phyloP scores from a whole-genome alignment of 2,329 filamentous ascomycete genomes.

The Fusarium luffae region DNA sequence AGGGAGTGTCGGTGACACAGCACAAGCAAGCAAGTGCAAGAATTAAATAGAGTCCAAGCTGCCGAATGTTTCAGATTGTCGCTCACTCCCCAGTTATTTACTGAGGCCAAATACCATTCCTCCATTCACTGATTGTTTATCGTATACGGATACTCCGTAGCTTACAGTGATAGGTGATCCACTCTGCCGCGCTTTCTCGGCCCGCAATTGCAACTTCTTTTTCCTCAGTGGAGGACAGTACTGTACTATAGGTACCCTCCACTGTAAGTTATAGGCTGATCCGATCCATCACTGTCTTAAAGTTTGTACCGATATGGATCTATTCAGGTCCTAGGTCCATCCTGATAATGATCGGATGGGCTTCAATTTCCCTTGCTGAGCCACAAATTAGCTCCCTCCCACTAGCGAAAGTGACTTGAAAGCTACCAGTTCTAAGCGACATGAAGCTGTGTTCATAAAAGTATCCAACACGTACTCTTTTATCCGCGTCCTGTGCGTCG shows the following conservation, averaged over 20 bases:
- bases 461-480: slow-evolving; percentile 15
- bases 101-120: slow-evolving; percentile 1
- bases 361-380: slow-evolving; percentile 39
- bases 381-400: slow-evolving; percentile 37
- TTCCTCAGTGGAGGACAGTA: neutral
- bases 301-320: neutral
- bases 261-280: neutral
- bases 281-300: neutral
- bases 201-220: slow-evolving; percentile 20
- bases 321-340: neutral
- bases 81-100: neutral
- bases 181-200: slow-evolving; percentile 32
- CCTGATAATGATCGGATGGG: slow-evolving; percentile 13
- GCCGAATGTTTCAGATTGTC: slow-evolving; percentile 8
- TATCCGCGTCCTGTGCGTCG: slow-evolving; percentile 20
- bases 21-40: slow-evolving; percentile 22
- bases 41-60: neutral
- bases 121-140: neutral
- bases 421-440: neutral
- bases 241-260: neutral
- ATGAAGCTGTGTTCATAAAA: neutral
- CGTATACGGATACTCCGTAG: neutral
- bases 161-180: neutral
- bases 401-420: slow-evolving; percentile 20
- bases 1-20: slow-evolving; percentile 17